Conservation (phyloP, 192 early-diverging fungal genomes). For the Coemansia sp. region DNA sequence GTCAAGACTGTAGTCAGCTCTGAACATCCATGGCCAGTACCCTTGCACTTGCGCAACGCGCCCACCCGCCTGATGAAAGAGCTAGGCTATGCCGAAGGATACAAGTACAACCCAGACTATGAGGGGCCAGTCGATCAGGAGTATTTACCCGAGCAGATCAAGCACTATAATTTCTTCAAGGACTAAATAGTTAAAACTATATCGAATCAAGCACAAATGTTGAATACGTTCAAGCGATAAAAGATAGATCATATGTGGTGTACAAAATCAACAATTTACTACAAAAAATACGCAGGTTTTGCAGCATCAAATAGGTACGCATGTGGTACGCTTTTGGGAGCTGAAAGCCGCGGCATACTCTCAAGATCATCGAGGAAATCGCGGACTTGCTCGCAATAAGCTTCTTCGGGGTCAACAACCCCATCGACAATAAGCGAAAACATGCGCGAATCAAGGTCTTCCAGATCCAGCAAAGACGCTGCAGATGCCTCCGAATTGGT, state of each 20-base stretch:
- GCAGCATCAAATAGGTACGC: too few species aligned
- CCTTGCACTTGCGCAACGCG: conserved; percentile 81
- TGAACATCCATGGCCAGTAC: conserved; percentile 75
- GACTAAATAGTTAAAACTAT: not conserved
- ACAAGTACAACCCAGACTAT: conserved; percentile 84
- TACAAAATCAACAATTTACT: too few species aligned
- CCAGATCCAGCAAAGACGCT: conserved; percentile 8
- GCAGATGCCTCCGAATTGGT: not conserved
- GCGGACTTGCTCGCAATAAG: conserved; percentile 44
- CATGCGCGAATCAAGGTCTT: conserved; percentile 31
- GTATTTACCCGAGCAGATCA: conserved; percentile 73
- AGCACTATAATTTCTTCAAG: conserved; percentile 58
- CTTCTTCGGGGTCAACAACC: conserved; percentile 51
- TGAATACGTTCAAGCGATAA: too few species aligned
- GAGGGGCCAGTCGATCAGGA: conserved; percentile 72
- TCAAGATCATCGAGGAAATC: conserved; percentile 44
- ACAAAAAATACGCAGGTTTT: too few species aligned
- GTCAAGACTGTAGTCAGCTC: conserved; percentile 63
- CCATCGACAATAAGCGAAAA: conserved; percentile 51
- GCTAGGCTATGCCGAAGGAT: conserved; percentile 74
- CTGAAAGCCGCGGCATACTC: conserved; percentile 30
- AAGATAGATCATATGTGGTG: too few species aligned
- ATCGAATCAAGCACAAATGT: too few species aligned
- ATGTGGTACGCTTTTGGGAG: not conserved
- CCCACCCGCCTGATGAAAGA: conserved; percentile 80